phyloP scores from a whole-genome alignment of 495 filamentous ascomycete species.

The Hyaloscypha variabilis region DNA sequence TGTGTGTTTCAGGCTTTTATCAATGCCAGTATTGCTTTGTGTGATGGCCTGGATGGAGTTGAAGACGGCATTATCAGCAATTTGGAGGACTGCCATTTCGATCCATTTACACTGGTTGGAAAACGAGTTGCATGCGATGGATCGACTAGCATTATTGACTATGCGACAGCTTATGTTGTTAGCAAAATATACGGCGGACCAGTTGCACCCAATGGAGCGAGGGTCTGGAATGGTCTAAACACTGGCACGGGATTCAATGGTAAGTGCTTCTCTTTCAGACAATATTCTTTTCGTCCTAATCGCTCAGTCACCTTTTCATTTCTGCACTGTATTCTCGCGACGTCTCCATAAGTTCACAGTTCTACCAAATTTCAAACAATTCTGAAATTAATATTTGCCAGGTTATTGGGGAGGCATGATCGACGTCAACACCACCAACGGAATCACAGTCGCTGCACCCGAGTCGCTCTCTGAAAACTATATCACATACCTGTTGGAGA shows the following conservation, averaged over 20 bases:
- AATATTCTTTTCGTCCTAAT: too few species aligned
- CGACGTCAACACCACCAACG: background rate
- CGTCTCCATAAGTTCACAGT: too few species aligned
- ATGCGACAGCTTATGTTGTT: background rate
- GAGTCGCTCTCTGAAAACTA: background rate
- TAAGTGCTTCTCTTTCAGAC: too few species aligned
- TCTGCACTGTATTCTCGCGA: too few species aligned
- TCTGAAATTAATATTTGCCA: too few species aligned
- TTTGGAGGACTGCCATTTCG: constrained; percentile 27
- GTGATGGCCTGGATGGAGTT: constrained; percentile 43
- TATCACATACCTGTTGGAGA: background rate
- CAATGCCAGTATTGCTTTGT: constrained; percentile 34
- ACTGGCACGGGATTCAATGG: too few species aligned
- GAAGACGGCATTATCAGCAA: constrained; percentile 39
- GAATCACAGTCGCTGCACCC: background rate
- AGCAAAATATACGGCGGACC: background rate
- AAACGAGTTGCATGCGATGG: background rate
- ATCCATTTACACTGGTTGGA: constrained; percentile 7
- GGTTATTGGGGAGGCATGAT: too few species aligned
- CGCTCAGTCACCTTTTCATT: too few species aligned
- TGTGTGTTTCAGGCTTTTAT: constrained; percentile 39
- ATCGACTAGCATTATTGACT: background rate
- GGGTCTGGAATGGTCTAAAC: background rate
- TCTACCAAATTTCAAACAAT: too few species aligned
- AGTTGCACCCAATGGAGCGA: background rate